phyloP scores from a whole-genome alignment of 495 filamentous ascomycete species.

The Glutinoglossum americanum region DNA sequence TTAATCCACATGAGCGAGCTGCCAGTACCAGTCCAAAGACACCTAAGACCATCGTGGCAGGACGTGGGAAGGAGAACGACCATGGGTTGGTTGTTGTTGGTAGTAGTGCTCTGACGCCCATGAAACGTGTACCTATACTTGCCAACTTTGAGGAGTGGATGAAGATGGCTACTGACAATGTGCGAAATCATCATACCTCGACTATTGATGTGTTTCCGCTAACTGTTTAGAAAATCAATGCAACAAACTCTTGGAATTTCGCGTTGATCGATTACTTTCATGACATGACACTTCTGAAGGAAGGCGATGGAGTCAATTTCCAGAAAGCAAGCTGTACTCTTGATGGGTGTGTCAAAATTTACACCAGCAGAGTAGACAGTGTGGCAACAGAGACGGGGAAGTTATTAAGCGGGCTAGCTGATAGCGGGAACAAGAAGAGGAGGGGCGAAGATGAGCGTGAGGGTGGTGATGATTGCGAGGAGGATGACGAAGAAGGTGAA shows the following conservation, averaged over 20 bases:
- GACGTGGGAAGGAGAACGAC: slow-evolving; percentile 38
- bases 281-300: slow-evolving; percentile 92
- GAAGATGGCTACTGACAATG: slow-evolving; percentile 99
- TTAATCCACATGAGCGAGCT: slow-evolving; percentile 38
- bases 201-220: slow-evolving; percentile 4
- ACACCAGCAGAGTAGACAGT: slow-evolving; percentile 93
- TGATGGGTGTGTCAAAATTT: slow-evolving; percentile 98
- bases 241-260: slow-evolving; percentile 97
- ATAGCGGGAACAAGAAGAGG: slow-evolving; percentile 63
- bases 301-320: slow-evolving; percentile 94
- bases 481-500: slow-evolving; percentile 61
- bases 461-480: slow-evolving; percentile 39
- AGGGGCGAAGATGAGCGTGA: slow-evolving; percentile 39
- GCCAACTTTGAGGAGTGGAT: slow-evolving; percentile 99
- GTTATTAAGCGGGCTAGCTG: slow-evolving; percentile 80
- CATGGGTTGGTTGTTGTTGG: slow-evolving; percentile 37
- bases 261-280: slow-evolving; percentile 99
- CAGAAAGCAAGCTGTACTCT: slow-evolving; percentile 96
- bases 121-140: slow-evolving; percentile 87
- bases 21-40: slow-evolving; percentile 44
- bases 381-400: slow-evolving; percentile 96
- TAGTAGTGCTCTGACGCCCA: slow-evolving; percentile 62
- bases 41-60: slow-evolving; percentile 30
- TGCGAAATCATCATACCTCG: slow-evolving; percentile 3
- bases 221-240: slow-evolving; percentile 62